Evolutionary conservation across 805 yeast species (phyloP).

Genomic region (Yamadazyma sp.): DNA sequence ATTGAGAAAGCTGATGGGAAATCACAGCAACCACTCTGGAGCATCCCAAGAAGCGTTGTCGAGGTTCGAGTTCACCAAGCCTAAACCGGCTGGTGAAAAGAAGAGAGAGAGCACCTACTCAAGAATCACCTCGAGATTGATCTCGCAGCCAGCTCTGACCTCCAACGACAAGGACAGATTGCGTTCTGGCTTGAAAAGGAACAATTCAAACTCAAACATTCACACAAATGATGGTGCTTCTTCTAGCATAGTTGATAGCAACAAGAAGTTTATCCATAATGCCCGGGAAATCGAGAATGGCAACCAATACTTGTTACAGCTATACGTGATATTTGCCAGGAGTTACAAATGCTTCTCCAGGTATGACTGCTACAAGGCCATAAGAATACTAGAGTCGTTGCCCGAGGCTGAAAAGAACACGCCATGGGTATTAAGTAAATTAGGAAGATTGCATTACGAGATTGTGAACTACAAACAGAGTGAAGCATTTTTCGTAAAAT

Average conservation of each 20-base stretch:
- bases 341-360: constrained; percentile 58
- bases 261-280: neutral
- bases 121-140: constrained; percentile 48
- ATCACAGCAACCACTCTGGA: constrained; percentile 2
- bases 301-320: constrained; percentile 44
- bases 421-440: constrained; percentile 81
- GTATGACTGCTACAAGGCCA: constrained; percentile 80
- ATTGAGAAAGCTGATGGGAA: constrained; percentile 25
- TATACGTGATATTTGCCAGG: constrained; percentile 57
- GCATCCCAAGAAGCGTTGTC: neutral
- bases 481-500: constrained; percentile 56
- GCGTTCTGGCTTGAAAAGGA: constrained; percentile 21
- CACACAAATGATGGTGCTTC: neutral
- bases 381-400: constrained; percentile 62
- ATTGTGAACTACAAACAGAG: constrained; percentile 81
- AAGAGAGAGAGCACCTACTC: constrained; percentile 39
- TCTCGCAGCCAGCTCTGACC: constrained; percentile 36
- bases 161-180: constrained; percentile 6
- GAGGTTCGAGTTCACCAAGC: constrained; percentile 33
- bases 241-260: neutral
- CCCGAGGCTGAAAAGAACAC: constrained; percentile 64
- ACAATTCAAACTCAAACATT: constrained; percentile 21
- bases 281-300: constrained; percentile 27
- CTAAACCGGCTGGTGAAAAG: constrained; percentile 24
- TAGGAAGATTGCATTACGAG: constrained; percentile 84